phyloP scores from a whole-genome alignment of 139 green algal species.

The Zygnema circumcarinatum region DNA sequence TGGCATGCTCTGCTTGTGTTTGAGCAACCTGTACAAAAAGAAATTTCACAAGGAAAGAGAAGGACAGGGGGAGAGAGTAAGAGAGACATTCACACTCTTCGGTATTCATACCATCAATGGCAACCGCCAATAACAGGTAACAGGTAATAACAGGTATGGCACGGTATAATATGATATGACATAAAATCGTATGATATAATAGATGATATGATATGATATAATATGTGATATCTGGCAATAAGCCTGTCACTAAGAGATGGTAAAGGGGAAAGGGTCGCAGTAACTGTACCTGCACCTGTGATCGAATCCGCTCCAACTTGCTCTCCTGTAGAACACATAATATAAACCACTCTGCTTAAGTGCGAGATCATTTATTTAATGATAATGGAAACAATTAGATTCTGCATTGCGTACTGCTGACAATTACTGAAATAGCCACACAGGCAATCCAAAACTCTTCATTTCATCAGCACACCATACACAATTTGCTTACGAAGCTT shows the following conservation, averaged over 20 bases:
- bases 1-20: slow-evolving; percentile 6
- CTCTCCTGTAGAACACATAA: slow-evolving; percentile 44
- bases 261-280: too few species aligned
- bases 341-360: too few species aligned
- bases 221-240: too few species aligned
- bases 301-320: slow-evolving; percentile 49
- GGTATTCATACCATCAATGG: neutral
- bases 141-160: neutral
- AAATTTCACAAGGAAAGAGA: too few species aligned
- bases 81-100: neutral
- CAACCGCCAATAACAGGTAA: neutral
- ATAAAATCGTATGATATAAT: neutral
- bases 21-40: neutral
- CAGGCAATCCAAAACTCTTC: too few species aligned
- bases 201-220: neutral
- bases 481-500: too few species aligned
- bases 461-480: too few species aligned
- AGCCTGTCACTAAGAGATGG: too few species aligned
- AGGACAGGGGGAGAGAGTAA: neutral
- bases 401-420: too few species aligned
- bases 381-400: too few species aligned
- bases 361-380: too few species aligned
- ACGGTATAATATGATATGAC: neutral
- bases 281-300: slow-evolving; percentile 47
- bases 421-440: too few species aligned